phyloP scores from a whole-genome alignment of 1,284 basidiomycete species.

The Phellopilus nigrolimitatus region DNA sequence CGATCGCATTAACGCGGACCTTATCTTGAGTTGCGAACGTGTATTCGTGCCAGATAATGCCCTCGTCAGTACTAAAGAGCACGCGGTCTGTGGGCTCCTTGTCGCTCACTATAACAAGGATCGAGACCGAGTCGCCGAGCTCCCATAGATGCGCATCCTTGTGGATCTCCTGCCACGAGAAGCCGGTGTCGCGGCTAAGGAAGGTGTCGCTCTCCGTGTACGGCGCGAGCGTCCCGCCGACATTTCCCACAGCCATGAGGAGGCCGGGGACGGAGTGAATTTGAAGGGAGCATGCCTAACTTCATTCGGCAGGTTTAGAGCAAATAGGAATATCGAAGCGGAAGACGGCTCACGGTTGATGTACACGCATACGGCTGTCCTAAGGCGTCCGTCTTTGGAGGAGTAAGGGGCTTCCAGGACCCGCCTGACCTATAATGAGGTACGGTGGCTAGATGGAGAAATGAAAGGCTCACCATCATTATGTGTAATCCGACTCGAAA shows the following conservation, averaged over 20 bases:
- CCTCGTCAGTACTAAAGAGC: constrained; percentile 87
- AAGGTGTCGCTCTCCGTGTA: constrained; percentile 94
- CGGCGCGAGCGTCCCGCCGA: constrained; percentile 76
- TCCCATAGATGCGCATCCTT: constrained; percentile 99
- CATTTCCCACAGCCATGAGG: constrained; percentile 96
- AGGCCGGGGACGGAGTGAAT: constrained; percentile 91
- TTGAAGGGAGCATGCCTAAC: constrained; percentile 79
- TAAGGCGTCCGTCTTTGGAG: constrained; percentile 75
- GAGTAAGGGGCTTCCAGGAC: constrained; percentile 79
- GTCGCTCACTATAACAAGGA: constrained; percentile 93
- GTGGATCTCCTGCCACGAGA: constrained; percentile 97
- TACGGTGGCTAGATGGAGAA: too few species aligned
- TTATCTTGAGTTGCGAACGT: constrained; percentile 66
- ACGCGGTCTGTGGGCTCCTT: constrained; percentile 90
- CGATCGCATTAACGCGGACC: constrained; percentile 73
- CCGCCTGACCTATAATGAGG: constrained; percentile 57
- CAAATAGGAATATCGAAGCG: neutral
- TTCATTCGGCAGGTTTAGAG: neutral
- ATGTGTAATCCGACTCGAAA: constrained; percentile 90
- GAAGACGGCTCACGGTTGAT: constrained; percentile 49
- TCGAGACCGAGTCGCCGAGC: constrained; percentile 94
- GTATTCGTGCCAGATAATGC: constrained; percentile 84
- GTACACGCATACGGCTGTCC: constrained; percentile 74
- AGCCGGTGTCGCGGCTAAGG: constrained; percentile 93
- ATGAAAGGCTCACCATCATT: constrained; percentile 72